phyloP scores from a whole-genome alignment of 1,139 yeast species.

The Candida mesenterica region DNA sequence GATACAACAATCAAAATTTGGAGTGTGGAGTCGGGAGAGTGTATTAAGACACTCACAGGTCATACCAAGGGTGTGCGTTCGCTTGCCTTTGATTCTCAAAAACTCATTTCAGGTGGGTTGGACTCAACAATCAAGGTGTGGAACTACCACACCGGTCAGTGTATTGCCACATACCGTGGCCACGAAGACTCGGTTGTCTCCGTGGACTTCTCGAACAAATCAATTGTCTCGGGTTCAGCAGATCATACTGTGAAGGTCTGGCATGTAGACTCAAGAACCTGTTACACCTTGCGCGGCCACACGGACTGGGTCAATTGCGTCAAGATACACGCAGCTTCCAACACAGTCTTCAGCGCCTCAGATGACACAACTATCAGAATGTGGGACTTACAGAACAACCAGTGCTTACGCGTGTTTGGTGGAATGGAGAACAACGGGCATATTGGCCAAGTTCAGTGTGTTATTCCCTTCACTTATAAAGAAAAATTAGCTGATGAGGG shows the following conservation, averaged over 20 bases:
- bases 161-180: conserved; percentile 90
- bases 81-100: conserved; percentile 80
- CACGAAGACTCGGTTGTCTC: conserved; percentile 84
- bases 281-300: conserved; percentile 91
- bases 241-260: conserved; percentile 91
- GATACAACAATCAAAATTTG: conserved; percentile 87
- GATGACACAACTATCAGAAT: conserved; percentile 90
- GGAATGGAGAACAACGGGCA: conserved; percentile 69
- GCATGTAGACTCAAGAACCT: conserved; percentile 92
- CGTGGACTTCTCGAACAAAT: conserved; percentile 74
- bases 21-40: conserved; percentile 78
- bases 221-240: conserved; percentile 91
- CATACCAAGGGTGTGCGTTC: conserved; percentile 86
- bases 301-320: conserved; percentile 90
- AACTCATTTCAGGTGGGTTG: conserved; percentile 86
- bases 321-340: conserved; percentile 75
- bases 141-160: conserved; percentile 93
- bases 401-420: conserved; percentile 76
- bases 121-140: conserved; percentile 92
- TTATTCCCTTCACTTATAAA: conserved; percentile 73
- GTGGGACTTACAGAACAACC: conserved; percentile 88
- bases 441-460: conserved; percentile 88
- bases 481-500: conserved; percentile 46
- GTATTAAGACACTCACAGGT: conserved; percentile 74
- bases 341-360: conserved; percentile 79